phyloP scores from a whole-genome alignment of 2,329 filamentous ascomycete genomes.

The Colletotrichum limetticola region DNA sequence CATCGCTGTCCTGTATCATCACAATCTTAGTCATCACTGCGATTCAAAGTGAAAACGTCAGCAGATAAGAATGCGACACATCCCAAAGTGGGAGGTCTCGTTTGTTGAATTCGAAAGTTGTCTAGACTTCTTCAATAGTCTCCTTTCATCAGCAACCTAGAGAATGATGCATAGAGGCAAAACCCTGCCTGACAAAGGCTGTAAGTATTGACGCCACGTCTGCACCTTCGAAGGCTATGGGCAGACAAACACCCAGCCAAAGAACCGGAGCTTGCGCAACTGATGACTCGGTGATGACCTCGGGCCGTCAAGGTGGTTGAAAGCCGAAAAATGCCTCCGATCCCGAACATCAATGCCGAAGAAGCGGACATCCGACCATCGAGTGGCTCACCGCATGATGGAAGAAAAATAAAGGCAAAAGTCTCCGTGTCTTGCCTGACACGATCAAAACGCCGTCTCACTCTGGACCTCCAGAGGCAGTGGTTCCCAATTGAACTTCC shows the following conservation, averaged over 20 bases:
- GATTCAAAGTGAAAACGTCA: slow-evolving; percentile 8
- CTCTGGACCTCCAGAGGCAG: neutral
- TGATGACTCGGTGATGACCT: neutral
- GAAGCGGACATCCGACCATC: neutral
- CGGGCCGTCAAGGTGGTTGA: neutral
- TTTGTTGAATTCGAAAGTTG: neutral
- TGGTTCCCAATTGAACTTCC: neutral
- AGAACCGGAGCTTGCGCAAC: neutral
- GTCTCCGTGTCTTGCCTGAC: neutral
- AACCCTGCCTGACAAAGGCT: neutral
- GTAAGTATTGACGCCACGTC: neutral
- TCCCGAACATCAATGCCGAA: neutral
- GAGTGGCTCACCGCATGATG: neutral
- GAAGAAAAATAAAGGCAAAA: neutral
- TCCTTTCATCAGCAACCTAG: neutral
- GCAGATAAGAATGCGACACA: neutral
- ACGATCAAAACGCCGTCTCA: slow-evolving; percentile 2
- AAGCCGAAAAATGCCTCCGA: neutral
- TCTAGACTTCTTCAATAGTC: neutral
- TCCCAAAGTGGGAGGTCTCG: slow-evolving; percentile 1
- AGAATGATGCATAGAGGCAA: neutral
- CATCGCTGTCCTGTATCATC: slow-evolving; percentile 11
- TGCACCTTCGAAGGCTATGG: neutral
- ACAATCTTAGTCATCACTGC: slow-evolving; percentile 29
- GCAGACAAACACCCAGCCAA: neutral